phyloP scores from a whole-genome alignment of 352 stramenopile genomes.

The Plasmopara viticola region DNA sequence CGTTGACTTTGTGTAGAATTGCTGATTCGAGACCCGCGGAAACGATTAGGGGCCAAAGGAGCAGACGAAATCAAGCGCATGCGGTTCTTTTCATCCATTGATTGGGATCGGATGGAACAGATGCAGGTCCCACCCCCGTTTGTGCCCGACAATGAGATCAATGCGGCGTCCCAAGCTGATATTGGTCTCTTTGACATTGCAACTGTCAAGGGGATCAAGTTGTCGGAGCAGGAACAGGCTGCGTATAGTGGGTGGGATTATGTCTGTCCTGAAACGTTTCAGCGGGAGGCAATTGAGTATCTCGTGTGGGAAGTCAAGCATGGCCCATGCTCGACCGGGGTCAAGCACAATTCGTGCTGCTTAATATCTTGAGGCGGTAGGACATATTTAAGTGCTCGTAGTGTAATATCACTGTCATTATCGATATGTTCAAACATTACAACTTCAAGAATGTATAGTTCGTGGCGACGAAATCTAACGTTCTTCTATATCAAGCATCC shows the following conservation, averaged over 20 bases:
- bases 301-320: constrained; percentile 80
- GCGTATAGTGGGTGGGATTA: constrained; percentile 69
- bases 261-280: constrained; percentile 70
- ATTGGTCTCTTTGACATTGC: constrained; percentile 79
- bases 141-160: constrained; percentile 81
- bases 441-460: too few species aligned
- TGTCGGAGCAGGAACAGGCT: constrained; percentile 64
- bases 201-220: constrained; percentile 60
- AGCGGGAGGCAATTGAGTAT: constrained; percentile 76
- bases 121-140: constrained; percentile 65
- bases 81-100: constrained; percentile 20
- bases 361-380: constrained; percentile 32
- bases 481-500: too few species aligned
- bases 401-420: constrained; percentile 23
- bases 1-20: constrained; percentile 34
- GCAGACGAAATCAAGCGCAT: constrained; percentile 34
- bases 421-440: too few species aligned
- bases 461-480: too few species aligned
- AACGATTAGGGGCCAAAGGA: constrained; percentile 61
- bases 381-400: constrained; percentile 80
- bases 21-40: constrained; percentile 62
- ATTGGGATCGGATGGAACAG: constrained; percentile 71
- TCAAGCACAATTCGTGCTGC: constrained; percentile 62
- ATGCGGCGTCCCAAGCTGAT: constrained; percentile 71
- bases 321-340: constrained; percentile 56